Base-by-base conservation (phyloP, 176 grass and related monocot species). In the Aegilops tauschii region DNA sequence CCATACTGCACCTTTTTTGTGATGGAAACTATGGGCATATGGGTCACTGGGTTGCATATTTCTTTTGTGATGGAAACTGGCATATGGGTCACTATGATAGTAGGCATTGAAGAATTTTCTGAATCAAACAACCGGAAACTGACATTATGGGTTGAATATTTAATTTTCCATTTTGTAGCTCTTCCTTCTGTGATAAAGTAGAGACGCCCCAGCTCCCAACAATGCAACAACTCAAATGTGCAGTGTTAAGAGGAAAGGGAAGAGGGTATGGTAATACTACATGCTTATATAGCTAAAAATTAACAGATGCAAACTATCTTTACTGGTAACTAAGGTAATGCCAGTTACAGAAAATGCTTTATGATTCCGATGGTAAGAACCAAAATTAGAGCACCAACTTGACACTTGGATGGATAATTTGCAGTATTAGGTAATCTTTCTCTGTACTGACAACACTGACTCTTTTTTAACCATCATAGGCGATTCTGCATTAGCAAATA, bases 301-400 rank as follows among this genome's bases (percentile, higher is more conserved):
- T 63, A 63, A 27, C 16, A 80, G 14, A 36, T 27, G 16, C 14
- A 65, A 11, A 44, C 17, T 11, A 87, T 52, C 5, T 52, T 35
- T 28, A 75, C 42, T 66, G 58, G 12, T 56, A 27, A 65, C 18
- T 50, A 65, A 65, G 29, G 49, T 52, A 65, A 65, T 35, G 30
- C 71, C 18, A 35, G 31, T 27, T 8, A 65, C 16, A 81, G 2
- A 47, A 35, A n/a, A 63, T 18, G 34, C 10, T 75, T 80, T n/a
- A 21, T 30, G 20, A 50, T 75, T 76, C n/a, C 3, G 44, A 87
- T 58, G 63, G 30, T 66, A 66, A 37, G 39, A 65, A 65, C 12
- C 20, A 80, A 74, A 65, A n/a, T 56, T 82, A 39, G 34, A 35
- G 68, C 40, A 87, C 30, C 59, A 81, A 28, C 69, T 52, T 2